Evolutionary conservation across 805 yeast genomes (phyloP), one percentile per base, ranked within the genome.

Genomic region (Starmerella apis): DNA sequence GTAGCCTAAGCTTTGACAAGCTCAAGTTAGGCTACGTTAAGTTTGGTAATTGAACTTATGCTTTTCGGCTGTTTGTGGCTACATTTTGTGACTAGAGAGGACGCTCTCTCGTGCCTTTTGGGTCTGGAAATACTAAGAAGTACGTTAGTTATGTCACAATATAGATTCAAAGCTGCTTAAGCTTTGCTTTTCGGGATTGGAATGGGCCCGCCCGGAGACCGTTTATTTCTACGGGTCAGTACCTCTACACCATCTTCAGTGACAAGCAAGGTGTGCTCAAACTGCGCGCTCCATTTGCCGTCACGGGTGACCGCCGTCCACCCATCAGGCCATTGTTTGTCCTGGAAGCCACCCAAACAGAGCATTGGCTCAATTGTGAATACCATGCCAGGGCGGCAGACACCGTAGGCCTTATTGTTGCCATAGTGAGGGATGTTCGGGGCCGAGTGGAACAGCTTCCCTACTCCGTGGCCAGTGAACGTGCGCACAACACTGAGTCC

Each of bases 301-400:
- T 92, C 98, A 36, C 79, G 80, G 16, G 98, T 92, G 16, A 78
- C 77, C 1, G 94, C 78, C 4, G 98, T 92, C 98, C 98, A 92
- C 66, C 86, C 83, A 66, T 92, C 98, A 2, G 98, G 98, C 98
- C 98, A 92, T 50, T 80, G 72, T 52, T 76, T 68, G 66, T 88
- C 97, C 62, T 77, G 77, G 70, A 77, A 82, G 0, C 82, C 70
- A 8, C 98, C 98, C 56, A 80, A 71, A 63, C 86, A 83, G 58
- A 92, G 77, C 98, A 92, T 92, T 42, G 98, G 98, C 69, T 92
- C 98, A 51, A 92, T 86, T 20, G 98, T 92, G 72, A 92, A 92
- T 13, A 85, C 86, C 82, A 88, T 84, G 20, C 98, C 98, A 20
- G 95, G 90, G 65, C 86, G 86, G 71, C 92, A 88, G 41, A 86